phyloP scores from a whole-genome alignment of 2,329 filamentous ascomycete genomes.

The Didymella exigua region DNA sequence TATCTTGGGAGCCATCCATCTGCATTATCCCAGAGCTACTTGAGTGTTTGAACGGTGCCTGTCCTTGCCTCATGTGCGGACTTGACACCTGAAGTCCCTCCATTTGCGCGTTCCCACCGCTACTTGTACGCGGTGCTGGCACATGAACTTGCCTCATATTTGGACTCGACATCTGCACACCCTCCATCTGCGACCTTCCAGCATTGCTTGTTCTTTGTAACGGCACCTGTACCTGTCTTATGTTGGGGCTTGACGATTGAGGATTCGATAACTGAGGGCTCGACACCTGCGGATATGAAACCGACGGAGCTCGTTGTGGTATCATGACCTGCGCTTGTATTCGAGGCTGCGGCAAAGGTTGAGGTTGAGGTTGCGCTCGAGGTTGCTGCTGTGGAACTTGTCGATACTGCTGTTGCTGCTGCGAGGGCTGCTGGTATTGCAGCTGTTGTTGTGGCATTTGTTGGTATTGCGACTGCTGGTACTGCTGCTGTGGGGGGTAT shows the following conservation, averaged over 20 bases:
- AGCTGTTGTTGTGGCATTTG: conserved; percentile 1
- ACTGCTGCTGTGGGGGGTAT: conserved; percentile 8
- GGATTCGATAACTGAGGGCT: conserved; percentile 33
- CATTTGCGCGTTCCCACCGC: neutral
- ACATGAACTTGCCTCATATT: conserved; percentile 37
- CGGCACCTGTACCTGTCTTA: conserved; percentile 38
- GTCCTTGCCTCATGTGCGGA: conserved; percentile 32
- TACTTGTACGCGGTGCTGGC: conserved; percentile 41
- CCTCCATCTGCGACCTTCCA: conserved; percentile 24
- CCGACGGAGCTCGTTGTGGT: conserved; percentile 28
- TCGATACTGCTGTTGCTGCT: conserved; percentile 23
- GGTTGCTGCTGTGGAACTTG: conserved; percentile 29
- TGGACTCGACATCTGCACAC: conserved; percentile 20
- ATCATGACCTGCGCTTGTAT: conserved; percentile 39
- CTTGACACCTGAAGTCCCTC: neutral
- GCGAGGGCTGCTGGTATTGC: conserved; percentile 19
- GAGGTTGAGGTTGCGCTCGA: conserved; percentile 6
- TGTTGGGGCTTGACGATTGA: conserved; percentile 29
- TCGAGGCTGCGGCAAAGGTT: neutral
- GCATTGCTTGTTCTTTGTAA: conserved; percentile 30
- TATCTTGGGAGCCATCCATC: conserved; percentile 23
- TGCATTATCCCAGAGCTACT: conserved; percentile 23
- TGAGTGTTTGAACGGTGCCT: conserved; percentile 33
- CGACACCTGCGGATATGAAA: conserved; percentile 36
- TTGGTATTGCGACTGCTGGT: conserved; percentile 1